phyloP scores from a whole-genome alignment of 1,284 basidiomycete species.

The Lentinula novae-zelandiae region DNA sequence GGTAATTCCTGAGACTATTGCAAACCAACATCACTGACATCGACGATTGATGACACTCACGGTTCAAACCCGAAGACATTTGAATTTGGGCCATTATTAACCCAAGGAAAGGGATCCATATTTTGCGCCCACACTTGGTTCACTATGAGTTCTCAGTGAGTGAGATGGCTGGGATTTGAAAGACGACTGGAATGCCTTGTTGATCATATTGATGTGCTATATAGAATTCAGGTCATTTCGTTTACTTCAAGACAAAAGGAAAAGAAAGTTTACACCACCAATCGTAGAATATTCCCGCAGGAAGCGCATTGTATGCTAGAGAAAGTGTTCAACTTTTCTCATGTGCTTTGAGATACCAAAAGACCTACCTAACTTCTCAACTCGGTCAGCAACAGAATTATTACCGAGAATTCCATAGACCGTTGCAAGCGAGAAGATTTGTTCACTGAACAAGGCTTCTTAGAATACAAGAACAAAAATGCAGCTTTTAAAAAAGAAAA shows the following conservation, averaged over 20 bases:
- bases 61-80: slow-evolving; percentile 40
- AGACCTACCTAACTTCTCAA: slow-evolving; percentile 31
- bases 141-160: slow-evolving; percentile 19
- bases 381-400: slow-evolving; percentile 34
- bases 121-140: slow-evolving; percentile 37
- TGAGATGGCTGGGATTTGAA: neutral
- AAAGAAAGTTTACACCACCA: slow-evolving; percentile 28
- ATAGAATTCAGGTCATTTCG: neutral
- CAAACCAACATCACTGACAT: neutral
- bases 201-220: slow-evolving; percentile 37
- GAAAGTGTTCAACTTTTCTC: neutral
- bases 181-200: slow-evolving; percentile 24
- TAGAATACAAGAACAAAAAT: neutral
- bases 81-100: slow-evolving; percentile 32
- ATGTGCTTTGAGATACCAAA: neutral
- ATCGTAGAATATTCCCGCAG: slow-evolving; percentile 32
- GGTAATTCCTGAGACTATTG: slow-evolving; percentile 29
- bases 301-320: slow-evolving; percentile 36
- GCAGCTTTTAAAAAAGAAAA: neutral
- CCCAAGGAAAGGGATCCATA: slow-evolving; percentile 33
- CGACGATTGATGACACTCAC: slow-evolving; percentile 18
- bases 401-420: slow-evolving; percentile 37
- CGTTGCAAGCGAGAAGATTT: slow-evolving; percentile 36
- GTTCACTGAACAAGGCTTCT: slow-evolving; percentile 25
- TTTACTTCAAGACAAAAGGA: neutral